Base-by-base conservation (phyloP, 2,329 filamentous ascomycete genomes). In the Sporothrix variecibatus region DNA sequence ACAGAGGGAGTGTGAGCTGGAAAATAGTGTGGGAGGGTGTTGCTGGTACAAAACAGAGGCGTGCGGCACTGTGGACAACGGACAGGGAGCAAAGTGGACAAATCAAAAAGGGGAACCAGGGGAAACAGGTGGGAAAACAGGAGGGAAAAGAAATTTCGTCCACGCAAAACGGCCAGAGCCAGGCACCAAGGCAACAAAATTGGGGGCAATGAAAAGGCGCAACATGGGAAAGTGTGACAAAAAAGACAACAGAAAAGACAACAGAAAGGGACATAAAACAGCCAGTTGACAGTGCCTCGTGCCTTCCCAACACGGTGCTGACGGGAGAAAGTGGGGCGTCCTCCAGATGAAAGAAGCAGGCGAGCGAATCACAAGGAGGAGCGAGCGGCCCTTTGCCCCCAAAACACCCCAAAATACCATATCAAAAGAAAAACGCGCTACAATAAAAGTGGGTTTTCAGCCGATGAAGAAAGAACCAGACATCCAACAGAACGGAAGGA, bases 1-100 rank as follows among this genome's bases (percentile, higher is more conserved):
- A 46, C 65, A 67, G 46, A 34, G 62, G 64, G 71, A 72, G 62
- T 49, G 72, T 53, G 71, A 62, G 56, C 26, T 43, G n/a, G 6
- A 53, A 20, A 65, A n/a, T 17, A 56, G n/a, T 4, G 9, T n/a
- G 43, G 46, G 58, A 64, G 26, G 38, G 56, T 49, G 56, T 38
- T 20, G 62, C 5, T 51, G 9, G 26, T 26, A 15, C 20, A n/a
- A 28, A 9, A 28, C 34, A 49, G 20, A 56, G 26, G 64, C 62
- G 62, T 53, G 60, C 46, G 46, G 71, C 71, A 68, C 60, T 72
- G 71, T 72, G 58, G 2, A 7, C 5, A 11, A 12, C 11, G 65
- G 26, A 68, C 23, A 68, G 43, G 26, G 23, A 43, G 38, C 28
- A 31, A 38, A 26, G 34, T 49, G 69, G 53, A 53, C 28, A 46